phyloP scores from a whole-genome alignment of 208 protist species.

The Phytomonas francai region DNA sequence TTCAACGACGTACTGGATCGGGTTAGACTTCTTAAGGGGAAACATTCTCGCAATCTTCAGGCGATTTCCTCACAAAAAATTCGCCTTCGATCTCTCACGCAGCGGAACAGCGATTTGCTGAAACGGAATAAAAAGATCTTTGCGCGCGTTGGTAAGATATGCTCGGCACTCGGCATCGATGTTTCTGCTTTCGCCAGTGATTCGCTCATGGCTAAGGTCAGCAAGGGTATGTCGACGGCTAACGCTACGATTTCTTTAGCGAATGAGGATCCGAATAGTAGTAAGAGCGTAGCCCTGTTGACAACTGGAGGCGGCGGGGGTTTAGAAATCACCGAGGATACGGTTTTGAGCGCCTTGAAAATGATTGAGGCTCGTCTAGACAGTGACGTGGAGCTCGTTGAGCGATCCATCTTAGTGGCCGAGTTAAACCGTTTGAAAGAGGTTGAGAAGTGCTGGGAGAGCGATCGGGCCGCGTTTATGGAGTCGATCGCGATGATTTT shows the following conservation, averaged over 20 bases:
- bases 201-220: too few species aligned
- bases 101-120: constrained; percentile 20
- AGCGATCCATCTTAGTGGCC: constrained; percentile 21
- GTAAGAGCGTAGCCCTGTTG: too few species aligned
- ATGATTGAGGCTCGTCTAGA: constrained; percentile 31
- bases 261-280: too few species aligned
- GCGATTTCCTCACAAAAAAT: constrained; percentile 24
- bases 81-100: constrained; percentile 35
- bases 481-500: constrained; percentile 55
- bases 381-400: constrained; percentile 17
- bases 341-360: constrained; percentile 44
- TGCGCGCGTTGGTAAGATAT: constrained; percentile 12
- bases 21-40: constrained; percentile 38
- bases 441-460: constrained; percentile 23
- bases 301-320: background rate
- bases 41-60: constrained; percentile 29
- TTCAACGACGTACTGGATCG: constrained; percentile 50
- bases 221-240: too few species aligned
- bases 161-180: constrained; percentile 13
- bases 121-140: constrained; percentile 27
- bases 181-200: too few species aligned
- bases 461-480: constrained; percentile 45
- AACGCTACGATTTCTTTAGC: too few species aligned
- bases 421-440: constrained; percentile 28
- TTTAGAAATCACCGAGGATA: constrained; percentile 32